Percentiles rank a stretch among this genome's conserved stretches.
Conservation (phyloP, 148 eudicot genomes). For the Drosera capensis region DNA sequence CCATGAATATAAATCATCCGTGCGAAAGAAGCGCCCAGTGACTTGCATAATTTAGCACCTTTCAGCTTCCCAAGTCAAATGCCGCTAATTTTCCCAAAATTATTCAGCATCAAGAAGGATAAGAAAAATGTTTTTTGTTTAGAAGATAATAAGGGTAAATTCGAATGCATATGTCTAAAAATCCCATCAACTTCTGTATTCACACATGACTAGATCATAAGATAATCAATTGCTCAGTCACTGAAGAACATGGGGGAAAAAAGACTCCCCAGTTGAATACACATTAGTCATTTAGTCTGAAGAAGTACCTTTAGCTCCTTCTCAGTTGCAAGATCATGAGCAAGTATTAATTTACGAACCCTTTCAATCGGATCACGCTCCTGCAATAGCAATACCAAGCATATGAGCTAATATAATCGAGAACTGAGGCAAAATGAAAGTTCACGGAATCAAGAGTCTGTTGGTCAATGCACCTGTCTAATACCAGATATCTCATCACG, state of each 20-base stretch:
- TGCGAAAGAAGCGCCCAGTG: not conserved
- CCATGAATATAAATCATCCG: no score
- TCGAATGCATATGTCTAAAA: no score
- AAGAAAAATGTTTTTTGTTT: not conserved
- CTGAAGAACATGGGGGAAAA: no score
- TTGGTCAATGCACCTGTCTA: slow-evolving; percentile 45
- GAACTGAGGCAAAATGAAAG: no score
- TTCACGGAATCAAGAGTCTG: not conserved
- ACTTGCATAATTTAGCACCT: not conserved
- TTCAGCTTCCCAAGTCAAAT: not conserved
- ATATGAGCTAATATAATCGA: not conserved
- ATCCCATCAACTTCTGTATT: no score
- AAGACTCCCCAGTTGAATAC: no score
- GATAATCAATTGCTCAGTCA: no score
- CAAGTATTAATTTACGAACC: slow-evolving; percentile 51
- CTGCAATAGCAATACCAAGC: slow-evolving; percentile 17
- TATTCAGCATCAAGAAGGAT: not conserved
- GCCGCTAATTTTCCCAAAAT: not conserved
- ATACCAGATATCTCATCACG: slow-evolving; percentile 82
- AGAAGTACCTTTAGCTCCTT: slow-evolving; percentile 66
- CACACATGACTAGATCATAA: no score
- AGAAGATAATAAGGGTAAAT: no score
- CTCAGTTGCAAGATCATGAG: slow-evolving; percentile 73
- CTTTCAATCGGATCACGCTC: slow-evolving; percentile 97
- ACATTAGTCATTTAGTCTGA: not conserved